Base-by-base conservation (phyloP, 2,329 filamentous ascomycete genomes). In the Colletotrichum lindemuthianum region DNA sequence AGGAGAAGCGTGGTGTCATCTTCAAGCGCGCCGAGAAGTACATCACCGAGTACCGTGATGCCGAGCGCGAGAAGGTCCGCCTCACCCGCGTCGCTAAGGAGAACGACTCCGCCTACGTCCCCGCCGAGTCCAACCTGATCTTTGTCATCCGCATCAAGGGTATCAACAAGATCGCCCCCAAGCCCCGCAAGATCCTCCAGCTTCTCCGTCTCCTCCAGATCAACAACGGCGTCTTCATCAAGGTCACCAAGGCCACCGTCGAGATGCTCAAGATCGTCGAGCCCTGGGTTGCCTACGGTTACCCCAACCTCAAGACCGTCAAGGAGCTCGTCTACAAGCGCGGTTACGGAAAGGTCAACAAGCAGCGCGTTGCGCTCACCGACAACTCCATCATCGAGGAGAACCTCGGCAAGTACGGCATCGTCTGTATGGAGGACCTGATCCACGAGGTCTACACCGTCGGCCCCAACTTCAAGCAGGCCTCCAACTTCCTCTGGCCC, bases 121-220 rank as follows among this genome's bases (percentile, higher is more conserved):
- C 93, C 71, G 94, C 92, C 70, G 93, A 99, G 89, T 85, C 92
- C 79, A 97, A 97, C 86, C 87, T 99, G 78, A 93, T 95, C 86
- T 99, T 99, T 82, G 90, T 99, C 76, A 86, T 98, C 83, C 95
- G 96, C 82, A 99, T 99, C 89, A 99, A 99, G 93, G 96, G 95
- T 97, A 98, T 99, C 93, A 98, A 98, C 92, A 99, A 99, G 92
- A 98, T 99, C 77, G 90, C 96, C 80, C 96, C 96, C 76, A 98
- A 99, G 92, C 96, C 96, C 84, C 94, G 96, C 88, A 99, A 99
- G 91, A 98, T 97, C 79, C 90, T 99, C 76, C 96, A 99, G 86
- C 92, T 99, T 68, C 94, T 99, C 81, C 95, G 96, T 88, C 93
- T 99, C 72, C 91, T 99, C 77, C 96, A 99, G 88, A 99, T 99